phyloP scores from a whole-genome alignment of 2,329 filamentous ascomycete genomes.

The Pezicula neosporulosa region DNA sequence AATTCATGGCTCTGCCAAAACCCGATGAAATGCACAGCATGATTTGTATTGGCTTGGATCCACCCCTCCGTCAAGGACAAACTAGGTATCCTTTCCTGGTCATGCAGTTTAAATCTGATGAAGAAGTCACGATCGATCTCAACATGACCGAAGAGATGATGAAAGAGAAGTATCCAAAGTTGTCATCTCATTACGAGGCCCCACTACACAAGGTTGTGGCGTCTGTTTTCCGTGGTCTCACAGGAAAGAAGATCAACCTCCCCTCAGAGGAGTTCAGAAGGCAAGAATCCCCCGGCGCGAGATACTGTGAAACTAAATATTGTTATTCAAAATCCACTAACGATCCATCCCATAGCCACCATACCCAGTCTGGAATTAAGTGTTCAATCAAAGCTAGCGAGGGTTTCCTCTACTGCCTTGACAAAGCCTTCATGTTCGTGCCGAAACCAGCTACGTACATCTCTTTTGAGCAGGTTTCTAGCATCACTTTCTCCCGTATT shows the following conservation, averaged over 20 bases:
- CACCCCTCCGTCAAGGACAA: slow-evolving; percentile 92
- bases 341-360: slow-evolving; percentile 54
- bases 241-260: slow-evolving; percentile 90
- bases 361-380: slow-evolving; percentile 92
- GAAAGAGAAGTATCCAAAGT: slow-evolving; percentile 81
- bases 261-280: slow-evolving; percentile 92
- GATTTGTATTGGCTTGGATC: slow-evolving; percentile 91
- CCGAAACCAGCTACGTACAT: slow-evolving; percentile 98
- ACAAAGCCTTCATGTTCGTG: slow-evolving; percentile 99
- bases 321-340: slow-evolving; percentile 22
- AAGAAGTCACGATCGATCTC: slow-evolving; percentile 92
- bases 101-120: slow-evolving; percentile 98
- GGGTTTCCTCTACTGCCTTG: slow-evolving; percentile 92
- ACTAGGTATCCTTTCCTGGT: slow-evolving; percentile 97
- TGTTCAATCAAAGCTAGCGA: slow-evolving; percentile 99
- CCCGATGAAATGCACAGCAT: slow-evolving; percentile 97
- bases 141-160: slow-evolving; percentile 93
- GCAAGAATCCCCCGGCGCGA: slow-evolving; percentile 34
- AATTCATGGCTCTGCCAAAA: slow-evolving; percentile 97
- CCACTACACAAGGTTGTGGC: slow-evolving; percentile 91
- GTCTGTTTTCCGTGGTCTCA: slow-evolving; percentile 91
- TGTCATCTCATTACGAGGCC: slow-evolving; percentile 87
- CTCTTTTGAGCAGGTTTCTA: slow-evolving; percentile 86
- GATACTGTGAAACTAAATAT: not conserved
- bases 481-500: slow-evolving; percentile 92